Evolutionary conservation across 2,329 filamentous ascomycete species (phyloP), one percentile per base, ranked within the genome.

Genomic region (Aaosphaeria arxii): DNA sequence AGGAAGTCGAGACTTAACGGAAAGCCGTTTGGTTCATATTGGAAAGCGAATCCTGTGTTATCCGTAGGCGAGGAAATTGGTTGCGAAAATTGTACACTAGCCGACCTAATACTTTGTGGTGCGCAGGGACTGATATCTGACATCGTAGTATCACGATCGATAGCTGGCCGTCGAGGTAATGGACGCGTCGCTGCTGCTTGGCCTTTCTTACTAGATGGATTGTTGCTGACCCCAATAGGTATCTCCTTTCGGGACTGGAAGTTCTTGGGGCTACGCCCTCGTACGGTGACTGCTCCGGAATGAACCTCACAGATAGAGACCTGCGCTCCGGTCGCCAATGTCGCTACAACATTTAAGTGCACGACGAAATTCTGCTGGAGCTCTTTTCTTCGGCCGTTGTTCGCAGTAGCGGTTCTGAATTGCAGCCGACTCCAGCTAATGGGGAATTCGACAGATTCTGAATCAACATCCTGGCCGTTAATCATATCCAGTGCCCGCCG

Each of bases 341-440:
- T 94, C n/a, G 87, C 91, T 55, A 91, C 77, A 7, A 96, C 86
- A 70, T 92, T 95, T 45, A 97, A 76, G 53, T 91, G 87, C 49
- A 97, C 80, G 7, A 95, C 85, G 70, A 97, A 97, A 73, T 97
- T 91, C 66, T 97, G 92, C 66, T 97, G 92, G 40, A 97, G 80
- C 69, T 97, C 92, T 74, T 96, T 95, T 53, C 92, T 81, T 51
- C 92, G 84, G 7, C 92, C 92, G 67, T 97, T 97, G 73, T 97
- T 97, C 48, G 92, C 92, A 6, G 92, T 97, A 17, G 92, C 92
- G 68, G 91, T 95, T 60, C 92, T 82, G 66, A 97, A 97, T 63
- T 97, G 92, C 52, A 97, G 74, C 49, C 92, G 82, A 61, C 94
- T 91, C 90, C 92, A 97, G 42, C 91, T 89, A 54, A 97, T 91